Evolutionary conservation across 1,284 basidiomycete genomes (phyloP).

Genomic region (Ceratobasidium sp.): DNA sequence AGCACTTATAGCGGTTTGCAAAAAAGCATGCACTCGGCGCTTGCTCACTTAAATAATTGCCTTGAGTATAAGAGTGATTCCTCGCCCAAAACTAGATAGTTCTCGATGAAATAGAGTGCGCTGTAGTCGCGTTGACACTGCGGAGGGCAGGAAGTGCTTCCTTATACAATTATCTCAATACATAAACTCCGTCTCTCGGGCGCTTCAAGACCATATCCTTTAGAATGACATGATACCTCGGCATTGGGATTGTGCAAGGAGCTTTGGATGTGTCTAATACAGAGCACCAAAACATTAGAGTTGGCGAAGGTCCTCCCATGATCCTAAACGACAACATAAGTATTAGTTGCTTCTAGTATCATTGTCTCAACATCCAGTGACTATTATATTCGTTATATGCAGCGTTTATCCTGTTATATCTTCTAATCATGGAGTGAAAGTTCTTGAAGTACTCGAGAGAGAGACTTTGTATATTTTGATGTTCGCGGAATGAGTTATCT

Average conservation of each 20-base stretch:
- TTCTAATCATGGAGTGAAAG: too few relatives aligned
- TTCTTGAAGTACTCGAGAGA: too few relatives aligned
- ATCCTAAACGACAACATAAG: not conserved
- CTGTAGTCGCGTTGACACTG: too few relatives aligned
- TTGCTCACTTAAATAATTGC: too few relatives aligned
- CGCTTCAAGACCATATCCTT: conserved; percentile 1
- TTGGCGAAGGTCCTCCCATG: not conserved
- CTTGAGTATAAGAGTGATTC: too few relatives aligned
- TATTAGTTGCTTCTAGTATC: conserved; percentile 8
- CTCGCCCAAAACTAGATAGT: too few relatives aligned
- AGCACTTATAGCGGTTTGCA: too few relatives aligned
- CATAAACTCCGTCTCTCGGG: not conserved
- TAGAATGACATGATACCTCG: not conserved
- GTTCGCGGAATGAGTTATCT: conserved; percentile 59
- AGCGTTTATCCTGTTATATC: too few relatives aligned
- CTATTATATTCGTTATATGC: too few relatives aligned
- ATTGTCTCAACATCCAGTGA: not conserved
- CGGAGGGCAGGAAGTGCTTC: too few relatives aligned
- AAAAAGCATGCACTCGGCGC: too few relatives aligned
- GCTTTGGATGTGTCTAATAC: not conserved
- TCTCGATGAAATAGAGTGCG: too few relatives aligned
- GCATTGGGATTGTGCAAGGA: conserved; percentile 7
- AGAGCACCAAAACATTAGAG: not conserved
- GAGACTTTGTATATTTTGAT: conserved; percentile 53
- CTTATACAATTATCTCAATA: not conserved